Conservation (phyloP, 1,284 basidiomycete genomes). For the Ustilago curta region DNA sequence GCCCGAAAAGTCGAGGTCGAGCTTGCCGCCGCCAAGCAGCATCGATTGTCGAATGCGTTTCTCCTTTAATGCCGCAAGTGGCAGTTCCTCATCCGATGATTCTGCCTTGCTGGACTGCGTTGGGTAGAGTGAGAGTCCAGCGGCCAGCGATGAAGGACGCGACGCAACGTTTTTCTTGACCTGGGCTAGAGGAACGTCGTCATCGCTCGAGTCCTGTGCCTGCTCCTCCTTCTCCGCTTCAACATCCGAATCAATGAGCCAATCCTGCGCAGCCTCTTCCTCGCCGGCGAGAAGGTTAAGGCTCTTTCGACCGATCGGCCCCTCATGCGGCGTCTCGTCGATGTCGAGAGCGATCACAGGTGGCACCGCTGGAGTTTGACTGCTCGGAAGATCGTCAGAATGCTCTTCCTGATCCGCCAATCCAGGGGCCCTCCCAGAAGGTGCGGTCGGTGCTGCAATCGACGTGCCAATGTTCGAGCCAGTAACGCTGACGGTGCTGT, state of each 20-base stretch:
- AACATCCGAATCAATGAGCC: constrained; percentile 49
- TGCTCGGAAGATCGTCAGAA: constrained; percentile 7
- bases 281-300: constrained; percentile 30
- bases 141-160: constrained; percentile 40
- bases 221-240: constrained; percentile 20
- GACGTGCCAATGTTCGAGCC: constrained; percentile 13
- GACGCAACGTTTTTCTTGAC: constrained; percentile 51
- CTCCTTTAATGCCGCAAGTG: constrained; percentile 56
- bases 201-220: constrained; percentile 43
- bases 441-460: constrained; percentile 1
- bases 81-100: constrained; percentile 58
- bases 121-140: constrained; percentile 27
- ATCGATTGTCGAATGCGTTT: constrained; percentile 47
- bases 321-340: constrained; percentile 6
- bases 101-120: constrained; percentile 22
- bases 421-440: constrained; percentile 1
- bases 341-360: constrained; percentile 50
- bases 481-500: constrained; percentile 30
- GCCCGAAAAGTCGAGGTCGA: constrained; percentile 52
- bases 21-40: constrained; percentile 42
- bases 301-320: constrained; percentile 15
- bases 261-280: constrained; percentile 40
- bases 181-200: constrained; percentile 58
- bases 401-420: constrained; percentile 14
- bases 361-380: constrained; percentile 41